These are phyloP conservation scores for Carex pumila DNA, from an alignment of 176 grass and related monocot species.

Conservation along the genomic window DNA sequence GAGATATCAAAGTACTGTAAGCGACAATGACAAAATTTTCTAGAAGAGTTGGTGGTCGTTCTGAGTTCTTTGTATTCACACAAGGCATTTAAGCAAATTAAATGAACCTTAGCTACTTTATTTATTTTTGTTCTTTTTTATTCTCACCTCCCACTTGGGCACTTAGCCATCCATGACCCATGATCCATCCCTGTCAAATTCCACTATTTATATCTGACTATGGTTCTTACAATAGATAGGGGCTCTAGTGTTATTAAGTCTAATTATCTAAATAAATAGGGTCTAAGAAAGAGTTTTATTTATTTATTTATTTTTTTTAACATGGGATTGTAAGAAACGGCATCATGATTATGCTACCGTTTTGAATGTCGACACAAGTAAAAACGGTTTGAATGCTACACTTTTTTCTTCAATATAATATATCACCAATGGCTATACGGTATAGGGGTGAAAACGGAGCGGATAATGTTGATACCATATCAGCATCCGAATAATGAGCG, in stretches of 20 bases:
- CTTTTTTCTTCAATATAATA: not conserved
- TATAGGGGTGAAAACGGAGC: no score
- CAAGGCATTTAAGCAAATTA: slow-evolving; percentile 1
- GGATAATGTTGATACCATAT: no score
- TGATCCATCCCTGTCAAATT: not conserved
- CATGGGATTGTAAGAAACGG: not conserved
- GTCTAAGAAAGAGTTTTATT: no score
- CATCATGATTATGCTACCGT: not conserved
- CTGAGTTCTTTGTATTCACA: not conserved
- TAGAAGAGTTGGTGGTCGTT: slow-evolving; percentile 8
- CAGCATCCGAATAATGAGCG: no score
- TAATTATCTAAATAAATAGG: no score
- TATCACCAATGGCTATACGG: not conserved
- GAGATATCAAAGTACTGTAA: no score
- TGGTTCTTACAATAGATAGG: not conserved
- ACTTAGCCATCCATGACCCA: not conserved
- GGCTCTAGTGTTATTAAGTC: no score
- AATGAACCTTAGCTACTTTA: not conserved
- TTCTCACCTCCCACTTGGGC: not conserved
- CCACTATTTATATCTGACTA: not conserved
- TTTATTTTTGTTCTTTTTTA: not conserved
- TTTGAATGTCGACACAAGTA: not conserved
- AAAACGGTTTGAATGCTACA: not conserved
- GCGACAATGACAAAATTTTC: not conserved
- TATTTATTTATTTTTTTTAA: not conserved